phyloP scores from a whole-genome alignment of 768 basidiomycete species.

The Rickenella mellea region DNA sequence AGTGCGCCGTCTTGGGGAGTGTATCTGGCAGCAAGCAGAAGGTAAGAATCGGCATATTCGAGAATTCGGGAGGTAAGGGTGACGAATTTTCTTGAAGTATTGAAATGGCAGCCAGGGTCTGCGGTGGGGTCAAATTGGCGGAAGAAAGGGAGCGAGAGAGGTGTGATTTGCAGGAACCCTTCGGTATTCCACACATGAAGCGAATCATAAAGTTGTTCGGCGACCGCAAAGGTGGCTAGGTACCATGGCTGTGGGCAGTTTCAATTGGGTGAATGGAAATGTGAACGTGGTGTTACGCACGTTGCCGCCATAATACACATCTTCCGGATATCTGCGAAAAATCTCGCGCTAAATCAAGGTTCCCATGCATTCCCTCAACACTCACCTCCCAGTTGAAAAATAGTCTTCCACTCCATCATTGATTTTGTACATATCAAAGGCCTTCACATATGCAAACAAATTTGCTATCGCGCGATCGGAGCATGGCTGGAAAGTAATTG shows the following conservation, averaged over 20 bases:
- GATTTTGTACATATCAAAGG: conserved; percentile 19
- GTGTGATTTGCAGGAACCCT: conserved; percentile 14
- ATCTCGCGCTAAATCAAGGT: too few relatives aligned
- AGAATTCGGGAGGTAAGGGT: conserved; percentile 39
- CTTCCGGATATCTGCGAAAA: conserved; percentile 69
- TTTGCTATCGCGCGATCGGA: conserved; percentile 20
- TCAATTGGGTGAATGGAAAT: not conserved
- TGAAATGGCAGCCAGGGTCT: too few relatives aligned
- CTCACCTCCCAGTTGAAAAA: conserved; percentile 8
- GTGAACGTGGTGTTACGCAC: conserved; percentile 27
- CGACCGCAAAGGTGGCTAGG: conserved; percentile 17
- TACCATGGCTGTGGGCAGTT: conserved; percentile 15
- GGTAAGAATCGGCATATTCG: conserved; percentile 57
- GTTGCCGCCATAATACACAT: conserved; percentile 62
- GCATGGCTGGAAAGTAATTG: conserved; percentile 22
- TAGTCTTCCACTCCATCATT: conserved; percentile 8
- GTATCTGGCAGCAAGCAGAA: conserved; percentile 45
- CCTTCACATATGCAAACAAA: conserved; percentile 13
- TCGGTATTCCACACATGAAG: conserved; percentile 14
- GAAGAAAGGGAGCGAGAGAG: conserved; percentile 21
- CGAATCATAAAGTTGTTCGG: conserved; percentile 20
- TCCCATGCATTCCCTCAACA: conserved; percentile 15
- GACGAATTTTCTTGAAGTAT: too few relatives aligned
- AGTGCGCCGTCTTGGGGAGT: conserved; percentile 54
- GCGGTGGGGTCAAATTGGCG: too few relatives aligned